phyloP scores from a whole-genome alignment of 2,329 filamentous ascomycete genomes.

The Fusarium torulosum region DNA sequence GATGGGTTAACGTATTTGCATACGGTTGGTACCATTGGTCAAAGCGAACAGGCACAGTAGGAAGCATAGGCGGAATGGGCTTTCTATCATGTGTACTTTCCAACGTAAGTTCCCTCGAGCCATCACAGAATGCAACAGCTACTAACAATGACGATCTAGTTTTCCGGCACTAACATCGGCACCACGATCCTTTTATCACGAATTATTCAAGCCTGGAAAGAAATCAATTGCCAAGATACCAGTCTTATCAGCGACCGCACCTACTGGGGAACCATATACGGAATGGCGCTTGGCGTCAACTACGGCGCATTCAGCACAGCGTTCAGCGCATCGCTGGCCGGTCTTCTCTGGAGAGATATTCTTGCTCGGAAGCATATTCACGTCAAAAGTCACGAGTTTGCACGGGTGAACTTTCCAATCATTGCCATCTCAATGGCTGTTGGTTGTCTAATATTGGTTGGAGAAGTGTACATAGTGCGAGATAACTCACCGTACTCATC shows the following conservation, averaged over 20 bases:
- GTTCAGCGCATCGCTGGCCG: slow-evolving; percentile 78
- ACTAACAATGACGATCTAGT: slow-evolving; percentile 58
- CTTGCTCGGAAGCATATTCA: slow-evolving; percentile 75
- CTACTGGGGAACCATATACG: slow-evolving; percentile 81
- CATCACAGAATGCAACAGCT: neutral
- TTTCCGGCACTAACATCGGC: slow-evolving; percentile 82
- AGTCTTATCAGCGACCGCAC: slow-evolving; percentile 70
- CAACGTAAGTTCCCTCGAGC: slow-evolving; percentile 67
- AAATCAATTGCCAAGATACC: slow-evolving; percentile 65
- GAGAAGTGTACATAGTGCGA: slow-evolving; percentile 69
- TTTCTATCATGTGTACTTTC: slow-evolving; percentile 78
- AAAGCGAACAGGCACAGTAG: slow-evolving; percentile 74
- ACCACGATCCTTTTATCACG: slow-evolving; percentile 79
- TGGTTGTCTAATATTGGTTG: slow-evolving; percentile 71
- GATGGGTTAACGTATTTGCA: slow-evolving; percentile 80
- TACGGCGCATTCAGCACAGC: slow-evolving; percentile 80
- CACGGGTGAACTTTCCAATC: slow-evolving; percentile 76
- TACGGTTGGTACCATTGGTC: slow-evolving; percentile 82
- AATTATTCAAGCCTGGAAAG: slow-evolving; percentile 76
- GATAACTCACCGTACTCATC: slow-evolving; percentile 32
- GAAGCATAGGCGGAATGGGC: slow-evolving; percentile 78
- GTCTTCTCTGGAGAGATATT: slow-evolving; percentile 79
- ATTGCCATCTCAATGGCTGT: slow-evolving; percentile 77
- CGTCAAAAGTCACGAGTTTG: slow-evolving; percentile 74
- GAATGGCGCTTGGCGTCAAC: slow-evolving; percentile 80